Conservation (phyloP, 192 early-diverging fungal species). For the Coemansia sp. region DNA sequence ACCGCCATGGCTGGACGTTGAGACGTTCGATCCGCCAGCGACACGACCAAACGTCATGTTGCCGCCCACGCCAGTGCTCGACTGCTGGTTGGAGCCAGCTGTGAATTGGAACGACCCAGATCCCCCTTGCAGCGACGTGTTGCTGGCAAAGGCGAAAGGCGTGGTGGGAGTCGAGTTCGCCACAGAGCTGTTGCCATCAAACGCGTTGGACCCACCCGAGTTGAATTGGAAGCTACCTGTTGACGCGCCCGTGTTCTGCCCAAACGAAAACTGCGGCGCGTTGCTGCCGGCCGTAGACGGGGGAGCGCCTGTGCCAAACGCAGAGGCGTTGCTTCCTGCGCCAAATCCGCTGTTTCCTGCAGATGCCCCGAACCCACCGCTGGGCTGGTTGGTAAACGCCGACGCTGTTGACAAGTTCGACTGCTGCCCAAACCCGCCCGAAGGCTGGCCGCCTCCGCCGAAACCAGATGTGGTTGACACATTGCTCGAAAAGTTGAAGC, state of each 20-base stretch:
- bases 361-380: constrained; percentile 25
- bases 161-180: constrained; percentile 13
- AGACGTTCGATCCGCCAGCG: constrained; percentile 40
- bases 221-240: constrained; percentile 33
- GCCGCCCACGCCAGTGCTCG: constrained; percentile 29
- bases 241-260: constrained; percentile 19
- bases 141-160: constrained; percentile 42
- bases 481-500: constrained; percentile 28
- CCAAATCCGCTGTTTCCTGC: constrained; percentile 25
- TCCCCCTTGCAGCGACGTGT: constrained; percentile 25
- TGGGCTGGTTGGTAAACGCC: constrained; percentile 13
- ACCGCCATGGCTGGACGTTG: constrained; percentile 28
- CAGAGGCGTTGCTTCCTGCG: constrained; percentile 20
- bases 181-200: constrained; percentile 10
- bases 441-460: constrained; percentile 1
- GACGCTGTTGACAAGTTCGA: constrained; percentile 13
- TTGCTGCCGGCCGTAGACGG: constrained; percentile 5
- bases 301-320: constrained; percentile 15
- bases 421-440: constrained; percentile 31
- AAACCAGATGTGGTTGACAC: constrained; percentile 12
- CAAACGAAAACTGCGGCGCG: constrained; percentile 34
- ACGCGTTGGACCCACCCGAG: constrained; percentile 7
- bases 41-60: constrained; percentile 43
- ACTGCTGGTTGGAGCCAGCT: constrained; percentile 35
- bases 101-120: constrained; percentile 40